Conservation (phyloP, 805 yeast species). For the Grigorovia yakushimaensis region DNA sequence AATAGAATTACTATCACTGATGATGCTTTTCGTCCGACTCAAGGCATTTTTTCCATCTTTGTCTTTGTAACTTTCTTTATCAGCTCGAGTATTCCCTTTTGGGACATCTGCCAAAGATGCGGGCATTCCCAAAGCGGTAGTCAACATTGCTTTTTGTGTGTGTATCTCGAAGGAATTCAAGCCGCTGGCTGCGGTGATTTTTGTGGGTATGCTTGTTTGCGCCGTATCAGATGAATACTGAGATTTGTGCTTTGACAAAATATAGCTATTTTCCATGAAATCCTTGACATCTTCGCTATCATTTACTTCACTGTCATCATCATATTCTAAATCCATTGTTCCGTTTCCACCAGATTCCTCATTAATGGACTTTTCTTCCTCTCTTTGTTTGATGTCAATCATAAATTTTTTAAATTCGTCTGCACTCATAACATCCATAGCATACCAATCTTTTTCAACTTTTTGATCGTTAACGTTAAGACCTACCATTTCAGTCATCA, state of each 20-base stretch:
- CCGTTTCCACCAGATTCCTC: too few species aligned
- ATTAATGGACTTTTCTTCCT: neutral
- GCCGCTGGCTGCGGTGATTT: neutral
- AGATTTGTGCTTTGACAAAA: too few species aligned
- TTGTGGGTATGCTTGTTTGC: neutral
- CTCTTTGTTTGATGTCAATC: neutral
- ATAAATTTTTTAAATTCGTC: neutral
- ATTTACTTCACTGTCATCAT: too few species aligned
- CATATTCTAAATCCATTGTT: too few species aligned
- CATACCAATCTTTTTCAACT: neutral
- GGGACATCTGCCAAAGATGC: neutral
- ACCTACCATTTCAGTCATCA: constrained; percentile 59
- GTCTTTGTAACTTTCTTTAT: too few species aligned
- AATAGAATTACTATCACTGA: too few species aligned
- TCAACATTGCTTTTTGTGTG: neutral
- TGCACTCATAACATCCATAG: neutral
- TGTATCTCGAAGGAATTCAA: neutral
- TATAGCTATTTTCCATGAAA: too few species aligned
- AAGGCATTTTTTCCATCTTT: too few species aligned
- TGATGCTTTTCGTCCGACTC: neutral
- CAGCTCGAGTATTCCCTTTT: neutral
- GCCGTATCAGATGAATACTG: too few species aligned
- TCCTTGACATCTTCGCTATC: too few species aligned
- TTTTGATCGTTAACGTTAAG: neutral
- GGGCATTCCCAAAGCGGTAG: neutral